A percentile compares a stretch with the other conserved stretches of the same genome.
These are phyloP conservation scores for Hymenoscyphus albidus DNA, from an alignment of 2,329 filamentous ascomycete species.

Conservation along the genomic window DNA sequence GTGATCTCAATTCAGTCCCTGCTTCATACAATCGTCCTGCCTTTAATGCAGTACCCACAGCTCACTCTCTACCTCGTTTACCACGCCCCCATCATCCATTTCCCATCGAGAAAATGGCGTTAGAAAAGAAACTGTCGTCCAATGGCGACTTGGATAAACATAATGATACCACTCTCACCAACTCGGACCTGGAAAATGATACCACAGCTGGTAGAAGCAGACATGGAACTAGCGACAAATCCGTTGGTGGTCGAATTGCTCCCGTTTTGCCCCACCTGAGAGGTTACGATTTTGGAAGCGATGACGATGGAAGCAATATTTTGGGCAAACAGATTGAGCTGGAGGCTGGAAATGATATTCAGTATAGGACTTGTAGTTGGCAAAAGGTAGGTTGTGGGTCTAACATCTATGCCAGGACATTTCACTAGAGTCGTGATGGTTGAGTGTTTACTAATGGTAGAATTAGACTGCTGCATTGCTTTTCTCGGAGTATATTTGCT, in stretches of 20 bases:
- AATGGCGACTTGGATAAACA: constrained; percentile 10
- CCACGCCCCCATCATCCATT: constrained; percentile 29
- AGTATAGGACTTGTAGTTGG: constrained; percentile 93
- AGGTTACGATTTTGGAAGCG: constrained; percentile 25
- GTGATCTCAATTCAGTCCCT: constrained; percentile 2
- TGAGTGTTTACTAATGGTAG: neutral
- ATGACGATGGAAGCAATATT: constrained; percentile 30
- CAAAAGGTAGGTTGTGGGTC: constrained; percentile 58
- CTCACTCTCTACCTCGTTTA: constrained; percentile 17
- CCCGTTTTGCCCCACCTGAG: constrained; percentile 34
- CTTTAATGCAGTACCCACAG: constrained; percentile 22
- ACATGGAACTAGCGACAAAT: constrained; percentile 16
- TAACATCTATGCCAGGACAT: neutral
- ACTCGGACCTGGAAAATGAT: constrained; percentile 15
- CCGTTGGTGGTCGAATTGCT: constrained; percentile 27
- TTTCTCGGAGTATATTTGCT: constrained; percentile 92
- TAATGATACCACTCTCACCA: constrained; percentile 8
- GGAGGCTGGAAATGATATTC: constrained; percentile 74
- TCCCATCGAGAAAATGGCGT: constrained; percentile 34
- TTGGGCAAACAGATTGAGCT: constrained; percentile 66
- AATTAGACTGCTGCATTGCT: constrained; percentile 75
- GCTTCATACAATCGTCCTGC: neutral
- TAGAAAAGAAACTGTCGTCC: constrained; percentile 17
- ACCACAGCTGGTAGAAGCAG: constrained; percentile 4
- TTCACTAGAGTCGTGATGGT: neutral